phyloP scores from a whole-genome alignment of 306 rosid species.

The Ormosia emarginata region DNA sequence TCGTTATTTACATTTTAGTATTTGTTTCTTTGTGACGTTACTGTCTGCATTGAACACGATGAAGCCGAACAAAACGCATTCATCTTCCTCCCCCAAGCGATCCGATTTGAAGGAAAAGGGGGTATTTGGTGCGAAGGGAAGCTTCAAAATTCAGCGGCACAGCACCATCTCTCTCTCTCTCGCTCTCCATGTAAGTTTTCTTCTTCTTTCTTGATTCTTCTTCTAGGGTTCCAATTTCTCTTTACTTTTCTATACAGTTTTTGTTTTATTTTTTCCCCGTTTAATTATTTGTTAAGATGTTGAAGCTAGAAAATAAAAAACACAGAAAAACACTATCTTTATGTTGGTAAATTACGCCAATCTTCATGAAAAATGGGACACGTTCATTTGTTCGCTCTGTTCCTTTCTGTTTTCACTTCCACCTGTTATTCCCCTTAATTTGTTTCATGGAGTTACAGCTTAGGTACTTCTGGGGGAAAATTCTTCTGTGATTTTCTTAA shows the following conservation, averaged over 20 bases:
- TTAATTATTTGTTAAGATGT: neutral
- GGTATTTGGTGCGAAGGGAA: neutral
- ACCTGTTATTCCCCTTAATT: neutral
- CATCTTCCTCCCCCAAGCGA: neutral
- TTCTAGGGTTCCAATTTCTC: constrained; percentile 9
- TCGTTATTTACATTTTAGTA: too few relatives aligned
- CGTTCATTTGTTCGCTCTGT: neutral
- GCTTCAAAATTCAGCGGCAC: neutral
- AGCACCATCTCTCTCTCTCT: neutral
- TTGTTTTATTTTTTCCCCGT: neutral
- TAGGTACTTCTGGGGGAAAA: neutral
- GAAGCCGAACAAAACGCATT: neutral
- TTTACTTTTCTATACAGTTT: neutral
- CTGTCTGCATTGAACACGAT: neutral
- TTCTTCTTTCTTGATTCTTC: neutral
- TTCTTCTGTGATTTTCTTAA: neutral
- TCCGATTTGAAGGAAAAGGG: neutral
- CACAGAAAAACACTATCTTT: neutral
- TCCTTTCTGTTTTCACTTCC: neutral
- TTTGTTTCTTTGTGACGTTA: neutral
- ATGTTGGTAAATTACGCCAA: neutral
- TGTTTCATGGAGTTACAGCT: neutral
- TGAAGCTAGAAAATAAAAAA: neutral
- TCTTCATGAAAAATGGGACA: neutral
- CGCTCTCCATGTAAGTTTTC: neutral